These are phyloP conservation scores for Bipolaris victoriae DNA, from an alignment of 2,329 filamentous ascomycete species.

Conservation along the genomic window DNA sequence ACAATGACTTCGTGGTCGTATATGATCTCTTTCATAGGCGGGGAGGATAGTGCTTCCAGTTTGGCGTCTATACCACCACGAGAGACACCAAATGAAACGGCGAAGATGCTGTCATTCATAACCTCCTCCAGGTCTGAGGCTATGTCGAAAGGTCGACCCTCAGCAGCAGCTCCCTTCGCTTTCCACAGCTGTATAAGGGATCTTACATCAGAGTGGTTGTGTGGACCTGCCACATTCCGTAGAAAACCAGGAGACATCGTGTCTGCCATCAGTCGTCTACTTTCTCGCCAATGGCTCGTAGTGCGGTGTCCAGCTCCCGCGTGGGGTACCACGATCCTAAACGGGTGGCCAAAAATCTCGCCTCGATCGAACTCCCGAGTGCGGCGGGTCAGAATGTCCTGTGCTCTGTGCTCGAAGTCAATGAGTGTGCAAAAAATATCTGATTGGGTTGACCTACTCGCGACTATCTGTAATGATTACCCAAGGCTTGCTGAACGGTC, in stretches of 20 bases:
- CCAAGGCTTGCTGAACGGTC: not conserved
- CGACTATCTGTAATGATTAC: not conserved
- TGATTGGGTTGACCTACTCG: not conserved
- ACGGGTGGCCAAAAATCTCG: not conserved
- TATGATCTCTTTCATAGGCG: not conserved
- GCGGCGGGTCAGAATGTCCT: not conserved
- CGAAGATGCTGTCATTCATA: not conserved
- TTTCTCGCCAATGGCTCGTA: not conserved
- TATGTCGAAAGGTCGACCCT: not conserved
- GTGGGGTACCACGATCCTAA: not conserved
- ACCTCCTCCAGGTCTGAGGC: not conserved
- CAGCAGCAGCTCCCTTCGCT: not conserved
- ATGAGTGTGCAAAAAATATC: not conserved
- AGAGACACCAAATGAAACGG: not conserved
- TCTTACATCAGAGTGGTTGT: not conserved
- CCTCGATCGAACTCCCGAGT: not conserved
- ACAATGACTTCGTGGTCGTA: not conserved
- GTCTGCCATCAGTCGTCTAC: not conserved
- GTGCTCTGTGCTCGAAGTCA: not conserved
- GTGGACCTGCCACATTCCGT: not conserved
- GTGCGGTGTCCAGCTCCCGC: not conserved
- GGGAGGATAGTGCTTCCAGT: not conserved
- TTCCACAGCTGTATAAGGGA: not conserved
- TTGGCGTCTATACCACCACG: constrained; percentile 1
- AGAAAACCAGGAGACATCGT: not conserved